Evolutionary conservation across 2,329 filamentous ascomycete genomes (phyloP), one percentile per base, ranked within the genome.

Genomic region (Curvularia verruculosa): DNA sequence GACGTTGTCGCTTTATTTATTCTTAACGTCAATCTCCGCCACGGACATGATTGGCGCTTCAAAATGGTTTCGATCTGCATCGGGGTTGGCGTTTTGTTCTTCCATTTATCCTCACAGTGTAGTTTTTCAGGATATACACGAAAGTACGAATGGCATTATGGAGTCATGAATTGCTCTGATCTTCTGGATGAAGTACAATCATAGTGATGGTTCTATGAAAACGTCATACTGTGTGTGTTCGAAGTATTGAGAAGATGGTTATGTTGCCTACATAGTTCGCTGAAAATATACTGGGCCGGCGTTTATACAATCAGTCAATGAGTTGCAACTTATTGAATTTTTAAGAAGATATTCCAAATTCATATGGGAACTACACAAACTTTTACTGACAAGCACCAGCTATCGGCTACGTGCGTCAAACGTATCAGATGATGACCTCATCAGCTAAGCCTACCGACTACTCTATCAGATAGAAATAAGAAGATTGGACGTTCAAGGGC

Each of bases 11-110:
- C 15, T 13, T 23, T 7, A n/a, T 8, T 3, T 5, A 36, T 13
- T 3, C n/a, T 2, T n/a, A 49, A 49, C 29, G 26, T 49, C 44
- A 18, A 29, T 6, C n/a, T 19, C 13, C 9, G 44, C 18, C 28
- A 29, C 5, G 5, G 3, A 23, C 18, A 29, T 47, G 39, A 41
- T 12, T 28, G 21, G 29, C 49, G 36, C n/a, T 47, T 43, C 48
- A 39, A 4, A 13, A 51, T 51, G 21, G 48, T 15, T 56, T 15
- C 2, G 31, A 24, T 46, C 7, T 54, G 55, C 51, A 58, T 58
- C 15, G 29, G 45, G 44, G 50, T 58, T 46, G 49, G 54, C 54
- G 54, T 56, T 56, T 53, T 28, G 10, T 37, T 8, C 15, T 26
- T 26, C 23, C 8, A 21, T 18, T 2, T 19, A 44, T 5, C n/a